phyloP scores from a whole-genome alignment of 768 basidiomycete species.

The Neoboletus magnificus region DNA sequence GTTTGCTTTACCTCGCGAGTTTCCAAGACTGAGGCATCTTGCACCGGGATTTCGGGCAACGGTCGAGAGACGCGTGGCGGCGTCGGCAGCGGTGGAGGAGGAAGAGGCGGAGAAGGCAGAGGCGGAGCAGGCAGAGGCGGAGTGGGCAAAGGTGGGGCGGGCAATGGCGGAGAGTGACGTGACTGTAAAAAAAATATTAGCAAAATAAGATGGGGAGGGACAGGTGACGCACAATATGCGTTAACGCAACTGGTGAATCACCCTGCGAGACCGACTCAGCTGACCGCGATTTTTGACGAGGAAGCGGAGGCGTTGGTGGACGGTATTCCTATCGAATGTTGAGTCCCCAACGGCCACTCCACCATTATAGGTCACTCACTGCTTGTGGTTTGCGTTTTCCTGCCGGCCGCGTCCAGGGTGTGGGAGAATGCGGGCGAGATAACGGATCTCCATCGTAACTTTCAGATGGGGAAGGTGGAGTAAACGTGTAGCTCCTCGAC shows the following conservation, averaged over 20 bases:
- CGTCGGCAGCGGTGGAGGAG: conserved; percentile 26
- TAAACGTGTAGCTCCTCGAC: conserved; percentile 29
- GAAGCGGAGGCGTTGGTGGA: conserved; percentile 57
- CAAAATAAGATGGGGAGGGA: background rate
- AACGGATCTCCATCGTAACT: conserved; percentile 33
- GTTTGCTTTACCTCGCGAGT: conserved; percentile 17
- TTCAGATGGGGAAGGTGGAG: conserved; percentile 35
- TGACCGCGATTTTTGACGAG: conserved; percentile 36
- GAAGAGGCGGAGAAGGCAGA: conserved; percentile 23
- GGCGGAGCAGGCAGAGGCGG: conserved; percentile 19
- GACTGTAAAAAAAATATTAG: conserved; percentile 16
- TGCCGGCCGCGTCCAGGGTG: conserved; percentile 30
- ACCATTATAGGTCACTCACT: conserved; percentile 17
- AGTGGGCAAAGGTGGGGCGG: conserved; percentile 9
- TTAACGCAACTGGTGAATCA: conserved; percentile 29
- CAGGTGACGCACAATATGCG: conserved; percentile 23
- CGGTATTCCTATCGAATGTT: conserved; percentile 43
- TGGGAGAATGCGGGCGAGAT: conserved; percentile 35
- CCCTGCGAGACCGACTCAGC: conserved; percentile 28
- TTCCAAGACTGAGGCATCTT: conserved; percentile 11
- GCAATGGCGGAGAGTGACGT: conserved; percentile 25
- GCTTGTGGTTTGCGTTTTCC: conserved; percentile 26
- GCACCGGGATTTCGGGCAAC: conserved; percentile 29
- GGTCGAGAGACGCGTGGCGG: conserved; percentile 28
- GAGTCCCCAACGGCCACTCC: background rate